Percentiles rank a stretch among this genome's conserved stretches.
These are phyloP conservation scores for Triticum timopheevii DNA, from an alignment of 176 grass and related monocot genomes.

Conservation along the genomic window DNA sequence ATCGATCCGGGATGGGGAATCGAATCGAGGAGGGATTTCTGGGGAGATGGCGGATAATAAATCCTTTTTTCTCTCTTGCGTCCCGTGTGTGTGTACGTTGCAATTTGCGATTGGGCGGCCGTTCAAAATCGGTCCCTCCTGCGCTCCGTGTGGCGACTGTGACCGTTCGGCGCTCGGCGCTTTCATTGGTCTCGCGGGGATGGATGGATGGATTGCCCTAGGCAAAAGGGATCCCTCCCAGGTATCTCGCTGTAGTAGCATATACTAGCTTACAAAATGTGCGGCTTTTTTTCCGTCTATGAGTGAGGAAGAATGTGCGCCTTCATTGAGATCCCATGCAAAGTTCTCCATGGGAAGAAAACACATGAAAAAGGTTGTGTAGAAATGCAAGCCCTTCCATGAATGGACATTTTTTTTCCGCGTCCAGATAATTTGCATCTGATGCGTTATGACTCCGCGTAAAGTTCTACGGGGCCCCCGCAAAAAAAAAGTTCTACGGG, in stretches of 20 bases:
- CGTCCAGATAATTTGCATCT: too few species aligned
- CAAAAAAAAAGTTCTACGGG: too few species aligned
- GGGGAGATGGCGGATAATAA: background rate
- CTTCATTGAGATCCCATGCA: too few species aligned
- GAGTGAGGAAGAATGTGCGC: too few species aligned
- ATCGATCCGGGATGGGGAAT: background rate
- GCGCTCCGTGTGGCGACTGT: background rate
- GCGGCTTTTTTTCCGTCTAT: background rate
- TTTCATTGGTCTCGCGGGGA: background rate
- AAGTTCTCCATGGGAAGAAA: too few species aligned
- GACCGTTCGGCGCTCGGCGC: conserved; percentile 23
- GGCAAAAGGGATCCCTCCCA: background rate
- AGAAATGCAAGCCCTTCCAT: too few species aligned
- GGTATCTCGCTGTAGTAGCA: background rate
- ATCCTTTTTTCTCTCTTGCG: too few species aligned
- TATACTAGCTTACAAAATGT: background rate
- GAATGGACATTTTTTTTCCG: too few species aligned
- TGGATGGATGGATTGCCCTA: background rate
- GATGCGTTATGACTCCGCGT: background rate
- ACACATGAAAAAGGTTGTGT: too few species aligned
- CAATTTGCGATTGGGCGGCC: conserved; percentile 17
- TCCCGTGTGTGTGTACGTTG: background rate
- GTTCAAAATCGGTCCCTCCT: conserved; percentile 33
- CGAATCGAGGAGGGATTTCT: background rate
- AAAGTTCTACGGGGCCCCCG: background rate